A percentile compares a stretch with the other conserved stretches of the same genome.
Conservation (phyloP, 106 monocot genomes). For the Agapanthus africanus region DNA sequence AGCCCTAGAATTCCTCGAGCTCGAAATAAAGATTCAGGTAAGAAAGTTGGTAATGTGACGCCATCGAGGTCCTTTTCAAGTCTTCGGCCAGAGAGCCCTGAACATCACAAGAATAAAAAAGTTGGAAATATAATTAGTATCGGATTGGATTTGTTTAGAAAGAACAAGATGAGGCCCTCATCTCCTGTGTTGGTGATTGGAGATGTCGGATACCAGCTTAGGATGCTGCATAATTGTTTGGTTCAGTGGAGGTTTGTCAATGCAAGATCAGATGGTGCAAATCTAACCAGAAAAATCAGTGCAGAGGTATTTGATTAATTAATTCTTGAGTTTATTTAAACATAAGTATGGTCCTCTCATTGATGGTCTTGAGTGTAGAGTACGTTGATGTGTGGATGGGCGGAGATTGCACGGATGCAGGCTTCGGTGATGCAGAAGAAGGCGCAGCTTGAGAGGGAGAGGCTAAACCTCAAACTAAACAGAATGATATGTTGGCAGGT, state of each 20-base stretch:
- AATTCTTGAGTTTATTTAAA: not conserved
- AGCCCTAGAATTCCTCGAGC: slow-evolving; percentile 6
- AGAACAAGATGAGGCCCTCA: slow-evolving; percentile 6
- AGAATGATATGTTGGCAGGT: slow-evolving; percentile 31
- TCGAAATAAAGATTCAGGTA: not conserved
- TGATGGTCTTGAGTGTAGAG: slow-evolving; percentile 8
- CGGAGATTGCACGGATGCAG: slow-evolving; percentile 13
- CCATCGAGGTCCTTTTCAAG: slow-evolving; percentile 17
- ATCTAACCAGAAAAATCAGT: not conserved
- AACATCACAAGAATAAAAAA: slow-evolving; percentile 12
- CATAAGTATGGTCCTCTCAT: not conserved
- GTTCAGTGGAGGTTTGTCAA: slow-evolving; percentile 43
- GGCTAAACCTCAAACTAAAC: slow-evolving; percentile 21
- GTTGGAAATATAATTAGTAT: slow-evolving; percentile 30
- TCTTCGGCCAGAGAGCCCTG: slow-evolving; percentile 15
- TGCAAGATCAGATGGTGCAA: slow-evolving; percentile 7
- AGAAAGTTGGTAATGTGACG: slow-evolving; percentile 1
- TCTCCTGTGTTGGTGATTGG: slow-evolving; percentile 1
- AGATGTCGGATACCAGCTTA: slow-evolving; percentile 20
- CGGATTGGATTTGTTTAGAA: slow-evolving; percentile 34
- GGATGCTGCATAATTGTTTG: slow-evolving; percentile 21
- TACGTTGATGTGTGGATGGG: slow-evolving; percentile 22
- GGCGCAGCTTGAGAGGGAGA: slow-evolving; percentile 36
- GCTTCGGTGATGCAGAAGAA: slow-evolving; percentile 18
- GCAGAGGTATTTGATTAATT: slow-evolving; percentile 14